These are phyloP conservation scores for Piper longum DNA, from an alignment of 164 flowering plant genomes.

Conservation along the genomic window DNA sequence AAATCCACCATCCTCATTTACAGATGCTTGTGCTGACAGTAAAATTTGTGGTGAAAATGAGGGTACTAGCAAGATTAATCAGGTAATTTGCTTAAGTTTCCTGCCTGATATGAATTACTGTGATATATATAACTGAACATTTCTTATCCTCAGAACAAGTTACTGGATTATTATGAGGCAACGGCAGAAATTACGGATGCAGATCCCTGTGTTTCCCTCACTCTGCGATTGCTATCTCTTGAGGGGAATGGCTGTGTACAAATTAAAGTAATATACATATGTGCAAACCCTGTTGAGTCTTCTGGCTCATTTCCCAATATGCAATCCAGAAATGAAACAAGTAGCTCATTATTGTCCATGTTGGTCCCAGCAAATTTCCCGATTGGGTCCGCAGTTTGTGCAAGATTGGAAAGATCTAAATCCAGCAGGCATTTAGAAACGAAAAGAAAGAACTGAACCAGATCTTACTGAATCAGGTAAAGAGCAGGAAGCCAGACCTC, in stretches of 20 bases:
- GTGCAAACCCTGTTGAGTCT: conserved; percentile 55
- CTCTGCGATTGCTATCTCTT: conserved; percentile 66
- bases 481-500: conserved; percentile 10
- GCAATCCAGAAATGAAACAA: conserved; percentile 20
- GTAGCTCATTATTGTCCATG: conserved; percentile 71
- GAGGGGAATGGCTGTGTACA: conserved; percentile 36
- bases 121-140: background rate
- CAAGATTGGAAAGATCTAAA: conserved; percentile 16
- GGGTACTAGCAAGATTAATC: conserved; percentile 10
- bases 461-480: background rate
- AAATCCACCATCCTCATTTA: conserved; percentile 20
- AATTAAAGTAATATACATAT: conserved; percentile 68
- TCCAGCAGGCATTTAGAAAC: conserved; percentile 7
- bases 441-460: background rate
- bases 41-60: conserved; percentile 5
- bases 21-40: conserved; percentile 7
- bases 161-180: conserved; percentile 76
- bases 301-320: conserved; percentile 19
- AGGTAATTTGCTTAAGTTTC: conserved; percentile 15
- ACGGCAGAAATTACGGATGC: conserved; percentile 76
- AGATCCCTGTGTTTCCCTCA: conserved; percentile 52
- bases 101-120: background rate
- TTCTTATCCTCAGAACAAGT: conserved; percentile 3
- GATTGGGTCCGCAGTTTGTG: conserved; percentile 13
- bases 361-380: conserved; percentile 73